Evolutionary conservation across 1,284 basidiomycete genomes (phyloP).

Genomic region (Cutaneotrichosporon dermatis): DNA sequence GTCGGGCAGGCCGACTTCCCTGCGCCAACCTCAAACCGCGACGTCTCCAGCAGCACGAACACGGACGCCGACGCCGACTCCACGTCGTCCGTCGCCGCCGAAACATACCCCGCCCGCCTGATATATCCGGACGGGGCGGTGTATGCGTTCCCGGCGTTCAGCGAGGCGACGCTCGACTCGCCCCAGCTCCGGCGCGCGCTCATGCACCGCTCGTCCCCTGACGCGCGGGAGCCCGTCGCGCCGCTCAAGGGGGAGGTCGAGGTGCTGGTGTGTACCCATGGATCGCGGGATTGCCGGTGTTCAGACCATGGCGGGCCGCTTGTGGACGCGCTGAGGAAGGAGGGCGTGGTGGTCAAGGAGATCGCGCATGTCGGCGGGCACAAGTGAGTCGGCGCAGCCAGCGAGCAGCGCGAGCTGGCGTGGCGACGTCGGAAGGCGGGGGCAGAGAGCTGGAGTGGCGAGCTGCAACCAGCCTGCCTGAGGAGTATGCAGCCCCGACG

Average conservation of each 20-base stretch:
- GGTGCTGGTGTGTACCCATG: conserved; percentile 70
- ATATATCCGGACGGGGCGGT: conserved; percentile 35
- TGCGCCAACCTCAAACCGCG: background rate
- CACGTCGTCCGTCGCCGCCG: conserved; percentile 1
- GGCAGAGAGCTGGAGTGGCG: too few relatives aligned
- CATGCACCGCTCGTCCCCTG: conserved; percentile 13
- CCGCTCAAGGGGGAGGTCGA: conserved; percentile 14
- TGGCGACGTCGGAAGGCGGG: too few relatives aligned
- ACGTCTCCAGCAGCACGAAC: background rate
- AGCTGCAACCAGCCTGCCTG: too few relatives aligned
- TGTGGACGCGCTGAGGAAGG: conserved; percentile 42
- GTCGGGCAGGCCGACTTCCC: conserved; percentile 6
- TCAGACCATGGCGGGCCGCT: conserved; percentile 58
- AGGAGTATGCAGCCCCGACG: too few relatives aligned
- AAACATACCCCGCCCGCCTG: conserved; percentile 33
- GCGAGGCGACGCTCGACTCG: conserved; percentile 14
- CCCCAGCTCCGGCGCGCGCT: conserved; percentile 14
- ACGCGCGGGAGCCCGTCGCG: background rate
- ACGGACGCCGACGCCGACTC: background rate
- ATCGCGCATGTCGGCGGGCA: conserved; percentile 79
- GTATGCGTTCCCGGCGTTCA: conserved; percentile 21
- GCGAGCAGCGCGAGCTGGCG: too few relatives aligned
- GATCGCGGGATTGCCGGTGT: conserved; percentile 67
- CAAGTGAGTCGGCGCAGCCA: conserved; percentile 55
- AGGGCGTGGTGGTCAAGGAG: conserved; percentile 55